Evolutionary conservation across 2,329 filamentous ascomycete genomes (phyloP), one percentile per base, ranked within the genome.

Genomic region (Moelleriella libera): DNA sequence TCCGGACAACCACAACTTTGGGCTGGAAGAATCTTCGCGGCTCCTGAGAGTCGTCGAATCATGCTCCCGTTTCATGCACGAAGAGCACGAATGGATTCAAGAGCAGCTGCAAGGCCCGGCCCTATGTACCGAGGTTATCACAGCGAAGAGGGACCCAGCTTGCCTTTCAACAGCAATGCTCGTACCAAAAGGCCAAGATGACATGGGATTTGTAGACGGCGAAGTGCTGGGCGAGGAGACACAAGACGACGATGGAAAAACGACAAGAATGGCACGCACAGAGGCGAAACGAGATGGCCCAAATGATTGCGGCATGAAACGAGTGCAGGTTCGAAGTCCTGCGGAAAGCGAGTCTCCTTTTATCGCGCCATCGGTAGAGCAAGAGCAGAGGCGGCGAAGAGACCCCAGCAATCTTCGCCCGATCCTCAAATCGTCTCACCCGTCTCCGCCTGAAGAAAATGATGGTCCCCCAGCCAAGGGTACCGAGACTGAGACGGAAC

Each of bases 381-480:
- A 68, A 44, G 66, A 68, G 50, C 61, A 66, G 49, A 51, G 54
- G 10, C 58, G 59, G 28, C 59, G 66, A 30, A 57, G 66, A 34
- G 60, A 58, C 45, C 54, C 54, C 3, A 50, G 41, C 5, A 50
- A 53, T 11, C 58, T 62, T 5, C 61, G 58, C 1, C 62, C 66
- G 1, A 68, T 68, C 30, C 45, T 68, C 31, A 66, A 64, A 42
- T 30, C 32, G 14, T 46, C 37, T 14, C 29, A 34, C 8, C 30
- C 48, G 43, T 32, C 46, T n/a, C 48, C 50, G 2, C 29, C 32
- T n/a, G 48, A 57, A 30, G 53, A 53, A 30, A 43, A 48, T 9
- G 31, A 29, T 11, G n/a, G 21, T 5, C 21, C 45, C 37, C 44
- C 47, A 6, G 44, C 44, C 5, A 43, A 49, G n/a, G 37, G 46